Conservation (phyloP, 2,329 filamentous ascomycete species). For the Fusarium graminum region DNA sequence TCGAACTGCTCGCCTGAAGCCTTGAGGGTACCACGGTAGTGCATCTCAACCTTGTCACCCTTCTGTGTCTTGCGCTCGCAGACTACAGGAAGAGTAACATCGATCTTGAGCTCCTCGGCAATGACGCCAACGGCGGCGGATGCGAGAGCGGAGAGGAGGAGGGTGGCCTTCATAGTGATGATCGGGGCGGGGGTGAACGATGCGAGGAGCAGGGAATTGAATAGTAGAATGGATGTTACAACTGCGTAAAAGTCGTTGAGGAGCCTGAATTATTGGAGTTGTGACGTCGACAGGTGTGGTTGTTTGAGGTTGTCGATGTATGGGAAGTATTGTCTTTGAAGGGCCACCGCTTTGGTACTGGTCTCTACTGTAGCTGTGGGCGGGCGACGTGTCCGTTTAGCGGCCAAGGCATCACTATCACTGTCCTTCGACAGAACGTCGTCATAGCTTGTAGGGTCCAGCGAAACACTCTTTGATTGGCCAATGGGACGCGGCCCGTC, state of each 20-base stretch:
- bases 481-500: constrained; percentile 34
- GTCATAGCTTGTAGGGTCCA: constrained; percentile 37
- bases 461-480: constrained; percentile 25
- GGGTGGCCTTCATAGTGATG: constrained; percentile 63
- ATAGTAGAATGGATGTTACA: constrained; percentile 16
- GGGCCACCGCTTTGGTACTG: constrained; percentile 9
- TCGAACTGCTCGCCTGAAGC: constrained; percentile 85
- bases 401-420: constrained; percentile 15
- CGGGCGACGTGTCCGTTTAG: constrained; percentile 47
- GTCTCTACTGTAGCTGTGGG: constrained; percentile 20
- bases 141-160: constrained; percentile 65
- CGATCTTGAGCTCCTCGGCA: constrained; percentile 77
- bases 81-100: constrained; percentile 78
- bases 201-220: constrained; percentile 20
- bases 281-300: constrained; percentile 46
- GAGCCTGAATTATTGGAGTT: constrained; percentile 32
- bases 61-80: constrained; percentile 82
- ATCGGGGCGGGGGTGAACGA: constrained; percentile 30
- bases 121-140: constrained; percentile 65
- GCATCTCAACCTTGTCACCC: constrained; percentile 85
- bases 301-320: constrained; percentile 38
- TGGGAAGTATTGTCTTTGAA: constrained; percentile 6
- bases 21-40: constrained; percentile 87
- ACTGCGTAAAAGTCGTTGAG: constrained; percentile 17
- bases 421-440: constrained; percentile 22